These are phyloP conservation scores for Niveomyces coronatus DNA, from an alignment of 2,329 filamentous ascomycete genomes.

Conservation along the genomic window DNA sequence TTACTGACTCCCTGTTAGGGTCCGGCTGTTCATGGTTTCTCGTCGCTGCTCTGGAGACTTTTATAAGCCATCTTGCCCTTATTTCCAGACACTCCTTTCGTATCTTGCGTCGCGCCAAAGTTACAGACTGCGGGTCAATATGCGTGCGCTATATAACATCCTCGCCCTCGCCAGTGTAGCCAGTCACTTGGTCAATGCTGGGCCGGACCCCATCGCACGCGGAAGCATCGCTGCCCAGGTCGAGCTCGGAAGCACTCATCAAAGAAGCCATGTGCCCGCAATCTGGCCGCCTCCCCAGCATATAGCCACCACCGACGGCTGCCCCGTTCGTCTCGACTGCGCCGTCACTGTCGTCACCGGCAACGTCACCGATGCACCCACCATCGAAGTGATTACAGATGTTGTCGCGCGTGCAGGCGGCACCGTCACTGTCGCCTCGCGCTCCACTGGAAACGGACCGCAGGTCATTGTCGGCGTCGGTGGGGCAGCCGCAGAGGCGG, in stretches of 20 bases:
- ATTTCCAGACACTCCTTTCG: no score
- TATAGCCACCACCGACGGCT: slow-evolving; percentile 4
- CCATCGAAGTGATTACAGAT: slow-evolving; percentile 6
- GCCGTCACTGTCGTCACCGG: slow-evolving; percentile 11
- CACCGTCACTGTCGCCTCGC: neutral
- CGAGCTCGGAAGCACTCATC: neutral
- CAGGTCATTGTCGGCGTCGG: slow-evolving; percentile 10
- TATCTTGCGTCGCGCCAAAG: no score
- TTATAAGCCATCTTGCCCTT: no score
- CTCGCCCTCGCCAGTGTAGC: no score
- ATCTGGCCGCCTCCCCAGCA: slow-evolving; percentile 12
- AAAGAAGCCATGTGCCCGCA: neutral
- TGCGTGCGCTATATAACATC: no score
- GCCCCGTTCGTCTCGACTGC: slow-evolving; percentile 6
- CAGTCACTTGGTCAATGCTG: no score
- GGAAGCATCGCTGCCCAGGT: neutral
- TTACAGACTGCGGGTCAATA: no score
- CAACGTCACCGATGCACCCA: slow-evolving; percentile 9
- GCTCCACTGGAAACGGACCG: slow-evolving; percentile 2
- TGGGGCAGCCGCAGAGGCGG: slow-evolving; percentile 7
- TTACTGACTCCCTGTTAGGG: no score
- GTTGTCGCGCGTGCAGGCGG: slow-evolving; percentile 10
- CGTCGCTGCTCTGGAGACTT: no score
- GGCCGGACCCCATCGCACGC: no score
- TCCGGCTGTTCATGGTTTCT: no score